Evolutionary conservation across 257 asterid species (phyloP), one percentile per base, ranked within the genome.

Genomic region (Plantago major): DNA sequence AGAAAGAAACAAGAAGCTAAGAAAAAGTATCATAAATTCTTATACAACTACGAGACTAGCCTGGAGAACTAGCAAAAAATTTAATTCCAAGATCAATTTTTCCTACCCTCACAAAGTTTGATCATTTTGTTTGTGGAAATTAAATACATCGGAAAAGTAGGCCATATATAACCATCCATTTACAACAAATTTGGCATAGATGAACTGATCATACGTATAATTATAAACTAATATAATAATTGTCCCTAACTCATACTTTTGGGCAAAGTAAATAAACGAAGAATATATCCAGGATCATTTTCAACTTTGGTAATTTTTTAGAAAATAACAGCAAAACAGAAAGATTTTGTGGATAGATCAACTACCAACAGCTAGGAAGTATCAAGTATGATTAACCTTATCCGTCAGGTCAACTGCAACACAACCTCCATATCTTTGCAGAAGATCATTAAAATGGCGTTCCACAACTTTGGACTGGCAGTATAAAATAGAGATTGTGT

Each of bases 381-480:
- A 48, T 59, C 48, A 66, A 71, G 63, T 62, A 73, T 54, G 63
- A 60, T 73, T 60, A 67, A 87, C 99, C 95, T 89, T 85, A 80
- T 93, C 84, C 6, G 96, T 87, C 56, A 93, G 81, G 82, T 93
- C 96, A 77, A 87, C 84, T 50, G 84, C 99, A 73, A 82, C 63
- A 69, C 91, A 78, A 50, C 85, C 84, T 69, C 96, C 95, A 63
- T 93, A 93, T 78, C 97, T 87, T 83, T 89, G 89, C 71, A 72
- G 56, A 19, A 93, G 83, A 82, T 93, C 99, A 74, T 72, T 82
- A 77, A 89, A 93, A 79, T 93, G 99, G 63, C 92, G 91, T 66
- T 87, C 94, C 73, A 81, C 88, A 63, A 93, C 96, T 62, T 73
- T 70, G 37, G 97, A 71, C 99, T 93, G 88, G 63, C 70, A 30